A percentile compares a stretch with the other conserved stretches of the same genome.
Evolutionary conservation across 768 basidiomycete species (phyloP).

Genomic region (Auricularia sp.): DNA sequence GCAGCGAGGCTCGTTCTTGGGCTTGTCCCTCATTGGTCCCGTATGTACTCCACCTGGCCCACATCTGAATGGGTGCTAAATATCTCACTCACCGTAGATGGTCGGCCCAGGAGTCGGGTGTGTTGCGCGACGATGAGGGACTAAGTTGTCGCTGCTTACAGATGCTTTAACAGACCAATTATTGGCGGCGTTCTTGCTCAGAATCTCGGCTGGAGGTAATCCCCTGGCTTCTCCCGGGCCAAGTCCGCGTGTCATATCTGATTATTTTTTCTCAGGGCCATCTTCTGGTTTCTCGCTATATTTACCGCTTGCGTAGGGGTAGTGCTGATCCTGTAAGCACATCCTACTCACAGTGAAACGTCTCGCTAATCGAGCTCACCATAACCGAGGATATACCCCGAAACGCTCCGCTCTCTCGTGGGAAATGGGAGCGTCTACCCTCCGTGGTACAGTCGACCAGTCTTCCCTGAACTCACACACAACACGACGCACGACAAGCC

Average conservation of each 20-base stretch:
- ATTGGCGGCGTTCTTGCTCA: slow-evolving; percentile 40
- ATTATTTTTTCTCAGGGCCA: slow-evolving; percentile 30
- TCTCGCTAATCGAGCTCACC: not conserved
- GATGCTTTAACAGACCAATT: slow-evolving; percentile 30
- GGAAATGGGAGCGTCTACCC: slow-evolving; percentile 35
- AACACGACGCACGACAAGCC: slow-evolving; percentile 4
- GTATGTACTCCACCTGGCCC: slow-evolving; percentile 22
- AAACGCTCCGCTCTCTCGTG: slow-evolving; percentile 30
- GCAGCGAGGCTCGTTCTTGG: slow-evolving; percentile 71
- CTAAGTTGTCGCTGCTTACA: not conserved
- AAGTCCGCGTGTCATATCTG: not conserved
- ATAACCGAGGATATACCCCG: slow-evolving; percentile 28
- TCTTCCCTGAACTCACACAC: slow-evolving; percentile 18
- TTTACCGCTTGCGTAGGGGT: slow-evolving; percentile 34
- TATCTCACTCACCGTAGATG: not conserved
- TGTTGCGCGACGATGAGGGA: not conserved
- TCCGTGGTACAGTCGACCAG: slow-evolving; percentile 18
- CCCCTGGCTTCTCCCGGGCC: not conserved
- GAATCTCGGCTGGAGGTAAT: slow-evolving; percentile 54
- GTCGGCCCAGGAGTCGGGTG: not conserved
- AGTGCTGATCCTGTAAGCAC: slow-evolving; percentile 34
- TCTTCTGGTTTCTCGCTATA: slow-evolving; percentile 56
- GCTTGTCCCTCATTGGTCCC: slow-evolving; percentile 54
- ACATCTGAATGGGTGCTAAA: not conserved
- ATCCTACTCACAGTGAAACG: slow-evolving; percentile 11